phyloP scores from a whole-genome alignment of 768 basidiomycete genomes.

The Trametes meyenii region DNA sequence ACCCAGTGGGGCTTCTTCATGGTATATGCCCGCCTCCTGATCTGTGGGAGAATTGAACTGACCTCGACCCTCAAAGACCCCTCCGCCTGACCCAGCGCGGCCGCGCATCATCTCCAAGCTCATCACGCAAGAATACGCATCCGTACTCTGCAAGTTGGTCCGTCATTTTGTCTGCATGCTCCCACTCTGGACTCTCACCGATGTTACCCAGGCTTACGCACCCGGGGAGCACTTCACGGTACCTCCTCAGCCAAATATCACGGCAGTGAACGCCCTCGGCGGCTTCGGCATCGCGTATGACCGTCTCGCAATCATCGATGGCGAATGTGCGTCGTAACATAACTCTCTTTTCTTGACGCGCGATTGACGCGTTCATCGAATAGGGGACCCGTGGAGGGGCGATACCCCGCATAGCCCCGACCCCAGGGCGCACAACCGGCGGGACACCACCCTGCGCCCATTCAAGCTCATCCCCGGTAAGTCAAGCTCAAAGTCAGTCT shows the following conservation, averaged over 20 bases:
- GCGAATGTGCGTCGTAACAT: slow-evolving; percentile 57
- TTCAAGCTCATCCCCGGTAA: slow-evolving; percentile 85
- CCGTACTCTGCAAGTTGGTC: slow-evolving; percentile 68
- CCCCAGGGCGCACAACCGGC: slow-evolving; percentile 54
- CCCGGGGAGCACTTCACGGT: slow-evolving; percentile 76
- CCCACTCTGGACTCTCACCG: neutral
- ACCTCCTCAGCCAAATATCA: slow-evolving; percentile 75
- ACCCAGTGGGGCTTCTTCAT: slow-evolving; percentile 67
- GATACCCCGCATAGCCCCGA: slow-evolving; percentile 78
- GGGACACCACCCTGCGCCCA: slow-evolving; percentile 73
- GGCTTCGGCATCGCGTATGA: slow-evolving; percentile 80
- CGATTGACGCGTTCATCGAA: neutral
- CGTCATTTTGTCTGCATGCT: neutral
- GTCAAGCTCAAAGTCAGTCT: slow-evolving; percentile 25
- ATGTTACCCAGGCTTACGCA: slow-evolving; percentile 61
- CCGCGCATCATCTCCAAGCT: slow-evolving; percentile 80
- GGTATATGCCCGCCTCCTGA: slow-evolving; percentile 13
- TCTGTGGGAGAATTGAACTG: neutral
- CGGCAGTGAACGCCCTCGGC: slow-evolving; percentile 78
- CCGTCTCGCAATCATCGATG: slow-evolving; percentile 85
- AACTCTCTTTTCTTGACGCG: neutral
- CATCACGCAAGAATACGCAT: slow-evolving; percentile 65
- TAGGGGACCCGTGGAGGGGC: slow-evolving; percentile 90
- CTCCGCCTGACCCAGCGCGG: slow-evolving; percentile 65
- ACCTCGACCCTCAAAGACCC: slow-evolving; percentile 49